Evolutionary conservation across 768 basidiomycete genomes (phyloP).

Genomic region (Heimioporus sp.): DNA sequence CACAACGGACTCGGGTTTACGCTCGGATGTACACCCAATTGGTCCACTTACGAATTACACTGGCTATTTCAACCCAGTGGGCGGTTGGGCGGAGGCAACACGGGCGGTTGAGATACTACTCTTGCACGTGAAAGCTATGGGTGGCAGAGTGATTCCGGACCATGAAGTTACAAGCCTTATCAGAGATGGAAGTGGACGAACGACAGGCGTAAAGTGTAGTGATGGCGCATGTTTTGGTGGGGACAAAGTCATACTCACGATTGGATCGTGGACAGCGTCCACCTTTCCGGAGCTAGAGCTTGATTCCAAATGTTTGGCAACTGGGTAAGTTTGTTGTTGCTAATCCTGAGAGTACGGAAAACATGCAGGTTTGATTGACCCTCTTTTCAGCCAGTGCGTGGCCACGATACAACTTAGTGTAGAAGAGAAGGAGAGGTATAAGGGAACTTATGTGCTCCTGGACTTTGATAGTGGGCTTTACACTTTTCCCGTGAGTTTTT

Average conservation of each 20-base stretch:
- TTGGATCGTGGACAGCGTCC: constrained; percentile 86
- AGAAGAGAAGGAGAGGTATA: constrained; percentile 66
- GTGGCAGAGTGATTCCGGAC: constrained; percentile 58
- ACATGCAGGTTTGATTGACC: background rate
- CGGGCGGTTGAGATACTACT: constrained; percentile 60
- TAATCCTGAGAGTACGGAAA: too few relatives aligned
- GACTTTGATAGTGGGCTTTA: constrained; percentile 78
- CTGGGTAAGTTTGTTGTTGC: constrained; percentile 53
- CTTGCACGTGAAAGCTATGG: constrained; percentile 51
- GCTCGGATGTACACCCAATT: constrained; percentile 2
- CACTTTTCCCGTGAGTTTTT: constrained; percentile 66
- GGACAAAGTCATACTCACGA: constrained; percentile 64
- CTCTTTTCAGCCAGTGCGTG: constrained; percentile 64
- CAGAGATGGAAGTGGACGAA: constrained; percentile 37
- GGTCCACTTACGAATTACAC: constrained; percentile 22
- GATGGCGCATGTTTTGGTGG: constrained; percentile 57
- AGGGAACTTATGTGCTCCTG: constrained; percentile 63
- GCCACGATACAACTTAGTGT: constrained; percentile 71
- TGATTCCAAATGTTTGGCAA: constrained; percentile 59
- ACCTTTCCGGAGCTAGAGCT: constrained; percentile 62
- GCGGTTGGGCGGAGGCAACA: constrained; percentile 84
- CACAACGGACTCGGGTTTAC: background rate
- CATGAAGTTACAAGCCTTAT: constrained; percentile 54
- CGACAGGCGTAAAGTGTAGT: constrained; percentile 58
- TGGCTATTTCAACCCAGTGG: constrained; percentile 73